A percentile compares a stretch with the other conserved stretches of the same genome.
These are phyloP conservation scores for Zostera marina DNA, from an alignment of 116 monocot species.

Conservation along the genomic window DNA sequence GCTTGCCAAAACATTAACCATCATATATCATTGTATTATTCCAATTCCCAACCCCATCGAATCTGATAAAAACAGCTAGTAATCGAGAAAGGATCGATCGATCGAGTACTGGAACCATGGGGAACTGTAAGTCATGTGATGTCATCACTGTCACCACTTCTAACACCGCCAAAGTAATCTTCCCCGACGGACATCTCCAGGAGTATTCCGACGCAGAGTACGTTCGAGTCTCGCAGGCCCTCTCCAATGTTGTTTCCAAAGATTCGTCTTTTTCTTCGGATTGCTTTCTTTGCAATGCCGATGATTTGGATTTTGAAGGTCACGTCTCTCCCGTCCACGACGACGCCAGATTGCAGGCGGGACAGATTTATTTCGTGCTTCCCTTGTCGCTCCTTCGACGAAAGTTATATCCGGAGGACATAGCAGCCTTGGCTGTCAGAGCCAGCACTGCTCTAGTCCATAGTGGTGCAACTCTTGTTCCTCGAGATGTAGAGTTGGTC, in stretches of 20 bases:
- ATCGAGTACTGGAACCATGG: constrained; percentile 9
- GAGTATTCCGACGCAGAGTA: constrained; percentile 18
- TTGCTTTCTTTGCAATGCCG: constrained; percentile 34
- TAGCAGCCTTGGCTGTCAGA: constrained; percentile 32
- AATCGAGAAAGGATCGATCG: too few species aligned
- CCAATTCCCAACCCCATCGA: too few species aligned
- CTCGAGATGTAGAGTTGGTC: not conserved
- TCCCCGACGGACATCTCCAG: constrained; percentile 24
- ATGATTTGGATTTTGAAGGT: constrained; percentile 33
- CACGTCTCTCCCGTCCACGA: constrained; percentile 13
- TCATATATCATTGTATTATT: too few species aligned
- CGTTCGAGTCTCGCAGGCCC: constrained; percentile 11
- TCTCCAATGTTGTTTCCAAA: not conserved
- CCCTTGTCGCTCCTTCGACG: constrained; percentile 22
- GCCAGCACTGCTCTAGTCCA: constrained; percentile 28
- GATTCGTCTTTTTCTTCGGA: not conserved
- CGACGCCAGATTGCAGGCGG: constrained; percentile 12
- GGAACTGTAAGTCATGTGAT: constrained; percentile 20
- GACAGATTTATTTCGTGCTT: constrained; percentile 51
- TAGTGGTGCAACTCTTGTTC: constrained; percentile 5
- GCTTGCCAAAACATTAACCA: too few species aligned
- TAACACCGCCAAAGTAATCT: constrained; percentile 29
- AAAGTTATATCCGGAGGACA: constrained; percentile 28
- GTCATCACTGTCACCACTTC: not conserved
- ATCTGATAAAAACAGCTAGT: not conserved